A percentile compares a stretch with the other conserved stretches of the same genome.
Conservation (phyloP, 495 filamentous ascomycete genomes). For the Penicillium goetzii region DNA sequence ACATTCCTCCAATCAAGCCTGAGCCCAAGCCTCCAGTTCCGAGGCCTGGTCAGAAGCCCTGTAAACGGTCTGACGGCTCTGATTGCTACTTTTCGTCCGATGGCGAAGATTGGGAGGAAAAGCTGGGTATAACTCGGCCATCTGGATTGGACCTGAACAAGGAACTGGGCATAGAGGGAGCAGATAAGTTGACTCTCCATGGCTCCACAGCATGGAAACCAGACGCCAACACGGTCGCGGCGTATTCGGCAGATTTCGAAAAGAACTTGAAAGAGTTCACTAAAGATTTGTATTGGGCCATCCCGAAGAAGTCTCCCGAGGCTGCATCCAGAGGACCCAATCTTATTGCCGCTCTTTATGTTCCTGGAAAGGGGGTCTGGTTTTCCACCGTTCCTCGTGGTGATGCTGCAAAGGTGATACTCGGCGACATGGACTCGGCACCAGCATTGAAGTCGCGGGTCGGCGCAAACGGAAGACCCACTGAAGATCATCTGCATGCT, state of each 20-base stretch:
- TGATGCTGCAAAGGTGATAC: not conserved
- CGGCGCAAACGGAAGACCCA: too few relatives aligned
- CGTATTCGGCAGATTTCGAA: not conserved
- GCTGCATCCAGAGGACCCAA: not conserved
- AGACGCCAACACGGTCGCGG: not conserved
- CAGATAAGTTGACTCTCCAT: not conserved
- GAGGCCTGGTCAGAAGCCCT: not conserved
- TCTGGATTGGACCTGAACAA: not conserved
- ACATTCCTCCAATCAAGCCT: not conserved
- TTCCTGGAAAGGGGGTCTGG: not conserved
- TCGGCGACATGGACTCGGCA: not conserved
- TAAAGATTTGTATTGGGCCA: not conserved
- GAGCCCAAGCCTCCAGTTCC: not conserved
- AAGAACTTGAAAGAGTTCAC: not conserved
- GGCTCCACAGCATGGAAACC: not conserved
- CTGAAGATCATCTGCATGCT: not conserved
- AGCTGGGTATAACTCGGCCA: not conserved
- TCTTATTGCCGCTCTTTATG: not conserved
- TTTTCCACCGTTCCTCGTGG: not conserved
- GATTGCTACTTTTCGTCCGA: not conserved
- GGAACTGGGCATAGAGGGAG: not conserved
- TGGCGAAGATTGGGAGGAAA: not conserved
- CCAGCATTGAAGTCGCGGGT: not conserved
- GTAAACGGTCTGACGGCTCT: not conserved
- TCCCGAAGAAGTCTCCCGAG: not conserved